These are phyloP conservation scores for Suhomyces pyralidae DNA, from an alignment of 805 yeast genomes.

Conservation along the genomic window DNA sequence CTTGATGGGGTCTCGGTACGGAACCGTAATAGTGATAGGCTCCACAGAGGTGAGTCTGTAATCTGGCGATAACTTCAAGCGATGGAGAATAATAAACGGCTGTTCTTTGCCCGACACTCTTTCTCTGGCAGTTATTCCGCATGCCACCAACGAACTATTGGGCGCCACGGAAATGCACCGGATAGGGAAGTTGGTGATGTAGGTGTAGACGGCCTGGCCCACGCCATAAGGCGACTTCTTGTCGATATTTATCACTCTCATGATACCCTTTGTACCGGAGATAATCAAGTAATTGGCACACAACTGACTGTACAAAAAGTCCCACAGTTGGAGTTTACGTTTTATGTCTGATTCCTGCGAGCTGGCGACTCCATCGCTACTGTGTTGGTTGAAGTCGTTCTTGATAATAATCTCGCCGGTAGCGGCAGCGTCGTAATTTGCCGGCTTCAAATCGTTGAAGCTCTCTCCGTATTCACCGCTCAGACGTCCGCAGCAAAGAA, in stretches of 20 bases:
- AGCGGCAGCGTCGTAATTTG: neutral
- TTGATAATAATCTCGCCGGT: slow-evolving; percentile 9
- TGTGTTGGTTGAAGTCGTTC: slow-evolving; percentile 17
- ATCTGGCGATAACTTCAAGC: slow-evolving; percentile 13
- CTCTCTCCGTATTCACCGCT: slow-evolving; percentile 65
- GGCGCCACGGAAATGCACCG: slow-evolving; percentile 73
- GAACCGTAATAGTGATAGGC: slow-evolving; percentile 73
- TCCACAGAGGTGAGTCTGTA: slow-evolving; percentile 31
- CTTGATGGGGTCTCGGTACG: slow-evolving; percentile 83
- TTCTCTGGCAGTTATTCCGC: slow-evolving; percentile 82
- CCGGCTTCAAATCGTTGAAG: slow-evolving; percentile 36
- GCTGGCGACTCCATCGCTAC: slow-evolving; percentile 11
- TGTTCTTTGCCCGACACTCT: slow-evolving; percentile 66
- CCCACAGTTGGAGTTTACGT: slow-evolving; percentile 50
- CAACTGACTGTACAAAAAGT: slow-evolving; percentile 56
- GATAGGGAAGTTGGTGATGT: slow-evolving; percentile 70
- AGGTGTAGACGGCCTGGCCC: slow-evolving; percentile 68
- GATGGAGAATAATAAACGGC: slow-evolving; percentile 67
- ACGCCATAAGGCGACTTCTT: slow-evolving; percentile 21
- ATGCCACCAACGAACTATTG: slow-evolving; percentile 62
- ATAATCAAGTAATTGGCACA: slow-evolving; percentile 60
- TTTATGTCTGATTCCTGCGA: slow-evolving; percentile 23
- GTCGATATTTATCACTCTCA: slow-evolving; percentile 60
- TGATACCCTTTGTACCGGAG: slow-evolving; percentile 68
- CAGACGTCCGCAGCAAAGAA: slow-evolving; percentile 65